phyloP scores from a whole-genome alignment of 2,329 filamentous ascomycete genomes.

The Purpureocillium takamizusanense region DNA sequence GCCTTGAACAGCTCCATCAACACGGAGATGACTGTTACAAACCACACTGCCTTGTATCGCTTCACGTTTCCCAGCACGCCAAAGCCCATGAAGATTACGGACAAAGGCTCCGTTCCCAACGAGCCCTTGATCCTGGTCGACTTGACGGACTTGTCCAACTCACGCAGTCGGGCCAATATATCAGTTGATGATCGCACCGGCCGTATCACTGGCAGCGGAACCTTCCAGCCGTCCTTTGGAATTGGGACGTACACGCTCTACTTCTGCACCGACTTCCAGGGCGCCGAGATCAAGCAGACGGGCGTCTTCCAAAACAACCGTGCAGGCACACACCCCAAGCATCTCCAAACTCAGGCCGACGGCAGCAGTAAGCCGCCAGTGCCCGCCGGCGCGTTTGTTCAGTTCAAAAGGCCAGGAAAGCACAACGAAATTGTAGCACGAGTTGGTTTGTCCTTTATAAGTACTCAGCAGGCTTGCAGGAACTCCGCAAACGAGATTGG shows the following conservation, averaged over 20 bases:
- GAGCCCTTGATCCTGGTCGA: conserved; percentile 50
- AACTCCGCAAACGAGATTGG: conserved; percentile 65
- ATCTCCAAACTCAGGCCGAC: conserved; percentile 20
- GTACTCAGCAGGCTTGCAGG: conserved; percentile 54
- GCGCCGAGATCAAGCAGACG: conserved; percentile 41
- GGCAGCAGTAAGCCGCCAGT: conserved; percentile 11
- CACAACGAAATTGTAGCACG: conserved; percentile 47
- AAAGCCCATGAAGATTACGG: conserved; percentile 7
- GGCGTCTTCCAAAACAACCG: conserved; percentile 50
- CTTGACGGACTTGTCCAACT: conserved; percentile 42
- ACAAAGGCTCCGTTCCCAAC: conserved; percentile 7
- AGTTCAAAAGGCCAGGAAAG: conserved; percentile 36
- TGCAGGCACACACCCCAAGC: conserved; percentile 33
- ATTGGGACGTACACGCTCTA: conserved; percentile 46
- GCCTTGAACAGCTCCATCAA: conserved; percentile 45
- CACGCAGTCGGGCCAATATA: conserved; percentile 13
- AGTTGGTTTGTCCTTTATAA: conserved; percentile 66
- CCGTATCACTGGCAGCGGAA: conserved; percentile 49
- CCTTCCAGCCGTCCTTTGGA: conserved; percentile 52
- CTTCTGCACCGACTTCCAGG: conserved; percentile 52
- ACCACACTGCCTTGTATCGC: conserved; percentile 51
- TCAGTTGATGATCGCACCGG: conserved; percentile 32
- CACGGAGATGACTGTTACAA: conserved; percentile 54
- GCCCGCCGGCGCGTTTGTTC: conserved; percentile 50
- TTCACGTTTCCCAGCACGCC: conserved; percentile 43